phyloP scores from a whole-genome alignment of 148 eudicot genomes.

The Camellia granthamiana region DNA sequence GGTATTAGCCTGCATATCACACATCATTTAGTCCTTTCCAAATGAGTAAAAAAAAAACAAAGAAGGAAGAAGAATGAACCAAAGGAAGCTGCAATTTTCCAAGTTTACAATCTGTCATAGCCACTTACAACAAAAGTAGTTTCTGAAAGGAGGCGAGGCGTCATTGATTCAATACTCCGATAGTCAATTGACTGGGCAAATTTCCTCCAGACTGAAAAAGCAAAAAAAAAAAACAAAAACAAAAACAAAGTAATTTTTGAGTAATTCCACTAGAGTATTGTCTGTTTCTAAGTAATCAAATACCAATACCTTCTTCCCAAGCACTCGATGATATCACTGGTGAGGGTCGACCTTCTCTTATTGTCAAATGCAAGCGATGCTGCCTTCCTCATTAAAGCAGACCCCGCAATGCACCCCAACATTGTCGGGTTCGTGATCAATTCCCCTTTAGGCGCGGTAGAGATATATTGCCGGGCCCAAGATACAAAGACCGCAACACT shows the following conservation, averaged over 20 bases:
- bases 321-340: slow-evolving; percentile 78
- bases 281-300: neutral
- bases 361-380: slow-evolving; percentile 65
- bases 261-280: neutral
- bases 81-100: neutral
- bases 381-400: slow-evolving; percentile 73
- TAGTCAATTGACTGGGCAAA: slow-evolving; percentile 42
- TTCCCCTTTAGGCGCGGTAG: slow-evolving; percentile 20
- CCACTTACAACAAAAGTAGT: neutral
- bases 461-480: slow-evolving; percentile 66
- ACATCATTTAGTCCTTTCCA: neutral
- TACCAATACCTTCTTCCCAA: slow-evolving; percentile 63
- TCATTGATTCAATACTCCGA: neutral
- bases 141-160: neutral
- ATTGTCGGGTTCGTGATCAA: slow-evolving; percentile 50
- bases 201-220: slow-evolving; percentile 72
- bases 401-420: slow-evolving; percentile 84
- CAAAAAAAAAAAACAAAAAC: neutral
- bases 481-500: slow-evolving; percentile 84
- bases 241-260: neutral
- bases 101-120: neutral
- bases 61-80: neutral
- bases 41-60: neutral
- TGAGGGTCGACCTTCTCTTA: slow-evolving; percentile 80
- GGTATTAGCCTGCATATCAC: too few relatives aligned